phyloP scores from a whole-genome alignment of 257 asterid genomes.

The Salvia miltiorrhiza region DNA sequence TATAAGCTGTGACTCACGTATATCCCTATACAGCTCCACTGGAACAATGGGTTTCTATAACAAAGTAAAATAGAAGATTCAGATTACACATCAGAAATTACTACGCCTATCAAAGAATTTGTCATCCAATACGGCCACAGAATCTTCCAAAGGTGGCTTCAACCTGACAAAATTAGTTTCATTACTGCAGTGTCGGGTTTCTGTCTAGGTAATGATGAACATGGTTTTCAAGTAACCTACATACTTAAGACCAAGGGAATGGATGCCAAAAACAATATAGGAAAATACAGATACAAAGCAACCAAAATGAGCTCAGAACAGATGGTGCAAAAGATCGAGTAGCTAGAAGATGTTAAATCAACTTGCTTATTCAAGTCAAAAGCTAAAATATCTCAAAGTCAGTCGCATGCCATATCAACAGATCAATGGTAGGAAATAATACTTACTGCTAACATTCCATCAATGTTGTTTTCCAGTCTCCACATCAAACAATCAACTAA shows the following conservation, averaged over 20 bases:
- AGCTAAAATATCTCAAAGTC: background rate
- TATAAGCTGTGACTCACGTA: conserved; percentile 68
- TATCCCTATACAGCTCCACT: conserved; percentile 49
- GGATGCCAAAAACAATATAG: background rate
- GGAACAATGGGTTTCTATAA: conserved; percentile 69
- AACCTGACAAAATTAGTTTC: background rate
- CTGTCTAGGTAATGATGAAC: background rate
- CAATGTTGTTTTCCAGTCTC: conserved; percentile 69
- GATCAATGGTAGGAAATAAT: background rate
- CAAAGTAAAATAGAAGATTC: conserved; percentile 3
- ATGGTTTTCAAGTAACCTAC: background rate
- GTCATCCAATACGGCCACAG: background rate
- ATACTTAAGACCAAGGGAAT: background rate
- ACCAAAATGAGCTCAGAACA: background rate
- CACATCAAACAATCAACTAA: conserved; percentile 58
- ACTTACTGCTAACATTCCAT: conserved; percentile 64
- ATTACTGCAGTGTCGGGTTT: background rate
- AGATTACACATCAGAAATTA: conserved; percentile 8
- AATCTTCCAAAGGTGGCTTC: background rate
- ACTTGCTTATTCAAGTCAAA: background rate
- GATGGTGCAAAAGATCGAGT: background rate
- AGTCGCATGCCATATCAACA: background rate
- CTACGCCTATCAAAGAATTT: background rate
- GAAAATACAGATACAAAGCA: background rate
- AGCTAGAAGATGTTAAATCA: background rate